Evolutionary conservation across 1,284 basidiomycete species (phyloP).

Genomic region (Pterulicium gracile): DNA sequence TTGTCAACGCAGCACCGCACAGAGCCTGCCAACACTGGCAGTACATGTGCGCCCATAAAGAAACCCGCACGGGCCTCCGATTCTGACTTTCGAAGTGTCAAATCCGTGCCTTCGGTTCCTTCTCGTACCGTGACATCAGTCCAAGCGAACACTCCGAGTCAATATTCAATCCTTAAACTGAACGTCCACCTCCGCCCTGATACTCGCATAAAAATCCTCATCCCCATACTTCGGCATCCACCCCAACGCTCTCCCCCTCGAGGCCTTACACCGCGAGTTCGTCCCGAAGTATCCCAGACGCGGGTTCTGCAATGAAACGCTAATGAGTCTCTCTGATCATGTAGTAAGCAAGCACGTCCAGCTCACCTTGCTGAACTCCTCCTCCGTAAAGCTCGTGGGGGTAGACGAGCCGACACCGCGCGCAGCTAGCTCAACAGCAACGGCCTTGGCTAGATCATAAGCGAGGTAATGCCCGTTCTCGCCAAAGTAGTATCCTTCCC

Average conservation of each 20-base stretch:
- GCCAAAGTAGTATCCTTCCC: slow-evolving; percentile 25
- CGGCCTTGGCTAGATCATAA: slow-evolving; percentile 17
- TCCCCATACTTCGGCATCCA: slow-evolving; percentile 26
- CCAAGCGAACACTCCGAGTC: too few species aligned
- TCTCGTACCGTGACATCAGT: too few species aligned
- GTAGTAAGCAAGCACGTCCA: not conserved
- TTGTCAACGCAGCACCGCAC: too few species aligned
- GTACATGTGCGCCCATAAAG: too few species aligned
- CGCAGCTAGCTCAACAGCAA: slow-evolving; percentile 18
- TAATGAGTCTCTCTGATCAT: slow-evolving; percentile 11
- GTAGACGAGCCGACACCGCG: slow-evolving; percentile 19
- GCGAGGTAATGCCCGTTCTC: slow-evolving; percentile 21
- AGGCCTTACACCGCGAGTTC: slow-evolving; percentile 28
- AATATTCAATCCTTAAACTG: too few species aligned
- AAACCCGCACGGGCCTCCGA: too few species aligned
- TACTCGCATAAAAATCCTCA: too few species aligned
- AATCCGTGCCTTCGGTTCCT: too few species aligned
- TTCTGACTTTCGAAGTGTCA: too few species aligned
- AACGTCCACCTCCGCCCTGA: too few species aligned
- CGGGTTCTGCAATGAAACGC: slow-evolving; percentile 12
- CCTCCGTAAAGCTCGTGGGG: slow-evolving; percentile 21
- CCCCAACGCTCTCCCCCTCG: slow-evolving; percentile 28
- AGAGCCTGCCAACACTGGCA: too few species aligned
- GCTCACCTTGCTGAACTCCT: slow-evolving; percentile 11
- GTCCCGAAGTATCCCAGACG: slow-evolving; percentile 29